phyloP scores from a whole-genome alignment of 108 stramenopile species.

The Nitzschia sp. region DNA sequence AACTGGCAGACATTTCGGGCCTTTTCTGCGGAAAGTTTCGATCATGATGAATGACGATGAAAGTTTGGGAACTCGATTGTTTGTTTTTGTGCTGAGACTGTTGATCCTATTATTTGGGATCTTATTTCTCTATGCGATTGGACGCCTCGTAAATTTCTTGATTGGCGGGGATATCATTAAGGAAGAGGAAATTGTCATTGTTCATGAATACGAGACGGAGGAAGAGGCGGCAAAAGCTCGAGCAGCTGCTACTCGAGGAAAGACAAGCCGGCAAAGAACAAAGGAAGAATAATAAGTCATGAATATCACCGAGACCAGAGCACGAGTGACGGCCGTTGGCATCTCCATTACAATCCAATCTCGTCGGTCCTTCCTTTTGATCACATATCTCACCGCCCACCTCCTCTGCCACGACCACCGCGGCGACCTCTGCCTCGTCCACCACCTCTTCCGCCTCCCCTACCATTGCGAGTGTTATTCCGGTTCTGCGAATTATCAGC shows the following conservation, averaged over 20 bases:
- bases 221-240: slow-evolving; percentile 28
- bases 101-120: not conserved
- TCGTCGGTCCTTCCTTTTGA: too few species aligned
- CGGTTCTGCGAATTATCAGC: not conserved
- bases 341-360: too few species aligned
- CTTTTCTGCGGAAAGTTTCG: slow-evolving; percentile 7
- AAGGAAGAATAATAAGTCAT: not conserved
- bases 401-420: slow-evolving; percentile 16
- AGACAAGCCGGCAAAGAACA: slow-evolving; percentile 13
- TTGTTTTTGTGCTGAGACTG: slow-evolving; percentile 15
- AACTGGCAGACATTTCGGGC: slow-evolving; percentile 18
- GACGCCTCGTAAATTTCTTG: slow-evolving; percentile 18
- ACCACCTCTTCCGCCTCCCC: slow-evolving; percentile 31
- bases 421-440: slow-evolving; percentile 19
- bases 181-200: slow-evolving; percentile 42
- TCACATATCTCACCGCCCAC: too few species aligned
- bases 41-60: slow-evolving; percentile 11
- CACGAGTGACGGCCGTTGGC: too few species aligned
- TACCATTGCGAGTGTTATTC: not conserved
- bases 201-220: slow-evolving; percentile 41
- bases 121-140: slow-evolving; percentile 3
- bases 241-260: slow-evolving; percentile 7
- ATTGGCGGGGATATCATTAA: slow-evolving; percentile 30
- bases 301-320: too few species aligned
- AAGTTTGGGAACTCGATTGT: slow-evolving; percentile 6